Evolutionary conservation across 169 alveolate species (phyloP).

Genomic region (Eimeria acervulina): DNA sequence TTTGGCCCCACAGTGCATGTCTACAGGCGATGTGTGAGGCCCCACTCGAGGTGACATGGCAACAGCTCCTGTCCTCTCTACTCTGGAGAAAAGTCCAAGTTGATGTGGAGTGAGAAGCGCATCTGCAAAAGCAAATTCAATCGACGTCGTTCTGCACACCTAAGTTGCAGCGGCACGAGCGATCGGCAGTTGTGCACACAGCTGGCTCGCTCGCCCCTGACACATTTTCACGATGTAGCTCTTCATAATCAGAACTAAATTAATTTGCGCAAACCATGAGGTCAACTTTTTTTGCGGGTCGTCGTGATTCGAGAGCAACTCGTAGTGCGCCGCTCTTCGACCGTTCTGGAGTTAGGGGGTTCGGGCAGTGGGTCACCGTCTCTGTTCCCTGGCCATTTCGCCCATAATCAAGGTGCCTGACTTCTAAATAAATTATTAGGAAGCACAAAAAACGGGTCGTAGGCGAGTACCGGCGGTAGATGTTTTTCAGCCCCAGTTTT

Average conservation of each 20-base stretch:
- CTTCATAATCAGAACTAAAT: background rate
- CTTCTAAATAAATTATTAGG: background rate
- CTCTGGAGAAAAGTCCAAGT: background rate
- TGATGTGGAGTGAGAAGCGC: no score
- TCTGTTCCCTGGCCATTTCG: background rate
- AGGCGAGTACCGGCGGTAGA: background rate
- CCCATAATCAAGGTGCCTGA: background rate
- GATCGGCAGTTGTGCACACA: background rate
- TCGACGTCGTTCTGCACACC: background rate
- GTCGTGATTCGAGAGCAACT: background rate
- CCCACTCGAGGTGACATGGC: background rate
- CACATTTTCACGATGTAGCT: background rate
- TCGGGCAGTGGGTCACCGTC: background rate
- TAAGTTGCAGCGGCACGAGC: background rate
- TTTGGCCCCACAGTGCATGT: background rate
- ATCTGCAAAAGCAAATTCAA: background rate
- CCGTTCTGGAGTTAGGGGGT: no score
- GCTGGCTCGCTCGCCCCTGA: background rate
- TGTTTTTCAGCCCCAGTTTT: background rate
- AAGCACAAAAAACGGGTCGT: background rate
- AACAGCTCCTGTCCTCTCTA: background rate
- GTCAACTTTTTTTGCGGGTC: background rate
- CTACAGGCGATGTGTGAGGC: background rate
- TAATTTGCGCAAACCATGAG: background rate
- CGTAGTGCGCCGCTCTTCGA: no score